These are phyloP conservation scores for Tulasnella sp. DNA, from an alignment of 768 basidiomycete genomes.

Conservation along the genomic window DNA sequence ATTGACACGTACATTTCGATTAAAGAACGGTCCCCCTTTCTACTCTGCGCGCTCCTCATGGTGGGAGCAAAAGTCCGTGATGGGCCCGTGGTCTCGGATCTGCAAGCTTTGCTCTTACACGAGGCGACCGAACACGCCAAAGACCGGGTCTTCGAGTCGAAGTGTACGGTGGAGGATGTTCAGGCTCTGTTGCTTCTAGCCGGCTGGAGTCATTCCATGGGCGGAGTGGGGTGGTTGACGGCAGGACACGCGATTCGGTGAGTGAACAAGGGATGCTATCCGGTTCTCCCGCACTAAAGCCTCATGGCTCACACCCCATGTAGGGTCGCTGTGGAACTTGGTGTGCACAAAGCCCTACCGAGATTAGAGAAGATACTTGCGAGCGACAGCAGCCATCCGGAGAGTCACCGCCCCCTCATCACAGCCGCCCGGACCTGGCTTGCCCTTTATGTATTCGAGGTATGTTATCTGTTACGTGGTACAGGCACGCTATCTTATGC, in stretches of 20 bases:
- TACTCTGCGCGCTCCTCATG: conserved; percentile 37
- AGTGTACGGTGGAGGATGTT: conserved; percentile 44
- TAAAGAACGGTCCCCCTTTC: conserved; percentile 34
- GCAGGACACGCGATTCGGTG: conserved; percentile 49
- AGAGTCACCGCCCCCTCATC: conserved; percentile 44
- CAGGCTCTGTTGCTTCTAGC: conserved; percentile 47
- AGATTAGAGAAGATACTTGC: conserved; percentile 44
- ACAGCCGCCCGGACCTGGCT: conserved; percentile 48
- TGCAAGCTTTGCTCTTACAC: conserved; percentile 31
- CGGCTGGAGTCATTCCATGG: conserved; percentile 45
- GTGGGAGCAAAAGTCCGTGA: conserved; percentile 38
- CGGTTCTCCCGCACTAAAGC: conserved; percentile 17
- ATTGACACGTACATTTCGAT: conserved; percentile 36
- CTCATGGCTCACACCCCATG: not conserved
- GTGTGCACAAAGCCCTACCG: conserved; percentile 47
- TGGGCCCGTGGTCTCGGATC: conserved; percentile 31
- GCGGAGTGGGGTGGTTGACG: conserved; percentile 44
- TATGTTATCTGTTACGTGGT: not conserved
- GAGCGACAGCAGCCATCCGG: conserved; percentile 42
- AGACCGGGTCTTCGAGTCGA: conserved; percentile 33
- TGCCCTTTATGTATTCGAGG: conserved; percentile 41
- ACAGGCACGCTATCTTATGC: not conserved
- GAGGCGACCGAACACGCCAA: conserved; percentile 34
- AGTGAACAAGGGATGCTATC: conserved; percentile 37
- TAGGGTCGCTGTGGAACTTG: conserved; percentile 44